Percentiles rank a stretch among this genome's conserved stretches.
These are phyloP conservation scores for Xerocomellus dryophilus DNA, from an alignment of 768 basidiomycete genomes.

Conservation along the genomic window DNA sequence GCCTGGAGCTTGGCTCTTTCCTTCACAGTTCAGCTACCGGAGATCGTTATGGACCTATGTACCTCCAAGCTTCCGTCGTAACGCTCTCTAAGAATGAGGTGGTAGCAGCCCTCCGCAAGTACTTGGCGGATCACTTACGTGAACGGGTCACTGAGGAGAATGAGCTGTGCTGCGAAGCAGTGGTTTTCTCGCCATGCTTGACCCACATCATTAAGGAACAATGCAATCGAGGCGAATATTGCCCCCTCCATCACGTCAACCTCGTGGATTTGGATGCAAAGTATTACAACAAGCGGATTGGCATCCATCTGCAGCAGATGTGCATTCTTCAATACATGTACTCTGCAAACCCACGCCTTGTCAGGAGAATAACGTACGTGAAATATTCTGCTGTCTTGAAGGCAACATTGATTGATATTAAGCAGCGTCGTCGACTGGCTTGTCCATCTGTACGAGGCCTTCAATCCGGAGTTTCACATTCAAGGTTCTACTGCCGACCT, in stretches of 20 bases:
- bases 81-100: slow-evolving; percentile 21
- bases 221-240: slow-evolving; percentile 32
- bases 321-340: slow-evolving; percentile 39
- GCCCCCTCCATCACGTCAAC: slow-evolving; percentile 37
- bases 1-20: slow-evolving; percentile 1
- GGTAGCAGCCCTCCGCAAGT: slow-evolving; percentile 17
- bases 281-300: slow-evolving; percentile 40
- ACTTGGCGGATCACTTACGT: slow-evolving; percentile 28
- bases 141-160: slow-evolving; percentile 32
- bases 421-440: slow-evolving; percentile 37
- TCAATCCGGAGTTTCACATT: slow-evolving; percentile 46
- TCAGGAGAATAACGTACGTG: slow-evolving; percentile 6
- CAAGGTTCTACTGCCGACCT: slow-evolving; percentile 44
- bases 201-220: slow-evolving; percentile 26
- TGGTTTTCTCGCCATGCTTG: slow-evolving; percentile 41
- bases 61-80: slow-evolving; percentile 7
- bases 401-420: neutral
- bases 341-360: slow-evolving; percentile 4
- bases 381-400: neutral
- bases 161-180: slow-evolving; percentile 26
- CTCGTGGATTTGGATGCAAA: slow-evolving; percentile 19
- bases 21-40: neutral
- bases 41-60: neutral
- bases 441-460: slow-evolving; percentile 43
- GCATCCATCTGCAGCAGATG: slow-evolving; percentile 50